A percentile compares a stretch with the other conserved stretches of the same genome.
These are phyloP conservation scores for Blastocystis sp. DNA, from an alignment of 352 stramenopile species.

Conservation along the genomic window DNA sequence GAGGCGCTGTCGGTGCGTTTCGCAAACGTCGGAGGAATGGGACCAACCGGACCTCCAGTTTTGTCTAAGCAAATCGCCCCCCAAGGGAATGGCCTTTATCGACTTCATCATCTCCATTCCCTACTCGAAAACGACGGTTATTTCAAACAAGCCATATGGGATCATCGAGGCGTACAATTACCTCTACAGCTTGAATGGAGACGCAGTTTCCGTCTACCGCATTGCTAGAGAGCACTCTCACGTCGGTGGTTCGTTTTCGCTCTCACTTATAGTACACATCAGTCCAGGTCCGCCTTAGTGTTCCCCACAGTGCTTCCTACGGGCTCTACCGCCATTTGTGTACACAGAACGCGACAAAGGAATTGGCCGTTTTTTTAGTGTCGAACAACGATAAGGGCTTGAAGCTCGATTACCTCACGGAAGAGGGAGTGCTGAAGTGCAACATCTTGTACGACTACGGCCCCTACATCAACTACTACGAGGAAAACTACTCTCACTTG, in stretches of 20 bases:
- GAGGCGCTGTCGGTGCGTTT: conserved; percentile 9
- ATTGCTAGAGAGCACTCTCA: not conserved
- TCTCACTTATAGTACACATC: conserved; percentile 1
- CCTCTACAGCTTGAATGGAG: not conserved
- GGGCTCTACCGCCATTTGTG: not conserved
- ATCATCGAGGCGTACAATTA: not conserved
- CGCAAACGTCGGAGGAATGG: conserved; percentile 12
- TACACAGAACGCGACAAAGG: not conserved
- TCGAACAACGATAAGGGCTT: conserved; percentile 22
- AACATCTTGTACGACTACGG: conserved; percentile 1
- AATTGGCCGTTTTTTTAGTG: not conserved
- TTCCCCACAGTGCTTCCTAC: not conserved
- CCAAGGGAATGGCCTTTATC: conserved; percentile 12
- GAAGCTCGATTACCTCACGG: conserved; percentile 15
- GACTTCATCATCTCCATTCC: conserved; percentile 7
- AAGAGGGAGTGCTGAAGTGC: conserved; percentile 5
- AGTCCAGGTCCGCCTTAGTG: not conserved
- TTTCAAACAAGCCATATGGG: conserved; percentile 30
- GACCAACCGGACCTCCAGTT: conserved; percentile 41
- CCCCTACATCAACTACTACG: not conserved
- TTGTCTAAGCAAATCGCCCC: not conserved
- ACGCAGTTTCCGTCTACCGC: conserved; percentile 16
- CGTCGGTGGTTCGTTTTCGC: not conserved
- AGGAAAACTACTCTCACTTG: not conserved
- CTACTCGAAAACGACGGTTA: conserved; percentile 18